Base-by-base conservation (phyloP, 148 eudicot species). In the Rhododendron kiyosumense region DNA sequence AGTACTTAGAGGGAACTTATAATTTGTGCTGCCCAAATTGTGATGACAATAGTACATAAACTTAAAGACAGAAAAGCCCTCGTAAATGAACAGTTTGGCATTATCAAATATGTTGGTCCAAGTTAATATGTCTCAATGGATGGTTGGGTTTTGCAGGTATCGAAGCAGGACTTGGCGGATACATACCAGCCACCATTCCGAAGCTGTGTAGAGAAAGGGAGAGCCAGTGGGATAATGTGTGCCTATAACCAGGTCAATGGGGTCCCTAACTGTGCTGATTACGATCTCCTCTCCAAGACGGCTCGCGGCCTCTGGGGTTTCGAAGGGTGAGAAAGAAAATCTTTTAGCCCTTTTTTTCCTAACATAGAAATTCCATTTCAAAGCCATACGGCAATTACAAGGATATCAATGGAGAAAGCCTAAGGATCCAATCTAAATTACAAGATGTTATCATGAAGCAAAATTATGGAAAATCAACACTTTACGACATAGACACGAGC, bases 141-240 rank as follows among this genome's bases (percentile, higher is more conserved):
- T 26, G 74, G 34, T 43, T 67, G 84, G 61, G 28, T 73, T 76
- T 36, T 89, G 74, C 74, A 96, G 99, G 98, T 96, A 46, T 92
- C 86, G 69, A 89, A 92, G 88, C 99, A 96, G 84, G 99, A 96
- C 85, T n/a, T 96, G 88, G 99, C 98, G 9, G 99, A 96, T 69
- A 95, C 99, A 32, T 95, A 91, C 87, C 97, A 95, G 84, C 98
- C 98, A 49, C 98, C 99, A 73, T 96, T 96, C 86, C 89, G 90
- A 82, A 92, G 90, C 46, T 96, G 99, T 80, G 88, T 96, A 49
- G 84, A 90, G 87, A 85, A 96, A 89, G 99, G 92, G 24, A 85
- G 80, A 89, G 99, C 99, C 51, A 96, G 98, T 87, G 96, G 98
- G n/a, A 93, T 96, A 52, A 96, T 96, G 99, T 96, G 99, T 81